Base-by-base conservation (phyloP, 2,329 filamentous ascomycete genomes). In the Aspergillus carbonarius region DNA sequence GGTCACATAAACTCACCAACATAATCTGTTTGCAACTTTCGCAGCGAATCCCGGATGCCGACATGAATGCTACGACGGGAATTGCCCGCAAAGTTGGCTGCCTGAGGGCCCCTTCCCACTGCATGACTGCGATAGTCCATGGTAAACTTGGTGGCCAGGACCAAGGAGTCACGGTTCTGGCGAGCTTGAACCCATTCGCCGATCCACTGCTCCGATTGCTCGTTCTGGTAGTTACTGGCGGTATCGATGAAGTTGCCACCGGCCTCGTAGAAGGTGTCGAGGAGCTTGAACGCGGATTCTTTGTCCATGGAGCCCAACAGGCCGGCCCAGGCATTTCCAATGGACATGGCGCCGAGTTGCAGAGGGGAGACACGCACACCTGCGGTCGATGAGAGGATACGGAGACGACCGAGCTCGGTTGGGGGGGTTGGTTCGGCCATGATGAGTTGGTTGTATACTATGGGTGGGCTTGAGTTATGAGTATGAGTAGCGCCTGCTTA, bases 361-460 rank as follows among this genome's bases (percentile, higher is more conserved):
- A 91, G 71, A 6, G 88, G 88, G 60, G 85, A 88, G 17, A 90
- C 87, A 34, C 86, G 80, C n/a, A 91, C 79, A 0, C 83, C 81
- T 1, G 89, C 88, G 0, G 81, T 84, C 9, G 88, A 86, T 1
- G 88, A 84, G 13, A 91, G 81, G 48, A 91, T 74, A 5, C 88
- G 85, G 66, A 90, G 88, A 54, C 85, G 82, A 59, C 80, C 86
- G 63, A 91, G 74, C 55, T 85, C 82, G 60, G 86, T 87, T n/a
- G 35, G 35, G 13, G 35, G 35, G 5, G 35, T 37, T 37, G 35
- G 35, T 8, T 37, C 35, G 13, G 35, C 15, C 35, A 37, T 37
- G 15, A 5, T 35, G 32, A 7, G 32, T 12, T 35, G 32, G 32
- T 35, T 10, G 34, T 35, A 8, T 6, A 10, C 2, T 10, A 32